Evolutionary conservation across 352 stramenopile species (phyloP).

Genomic region (Pythium graminicola): DNA sequence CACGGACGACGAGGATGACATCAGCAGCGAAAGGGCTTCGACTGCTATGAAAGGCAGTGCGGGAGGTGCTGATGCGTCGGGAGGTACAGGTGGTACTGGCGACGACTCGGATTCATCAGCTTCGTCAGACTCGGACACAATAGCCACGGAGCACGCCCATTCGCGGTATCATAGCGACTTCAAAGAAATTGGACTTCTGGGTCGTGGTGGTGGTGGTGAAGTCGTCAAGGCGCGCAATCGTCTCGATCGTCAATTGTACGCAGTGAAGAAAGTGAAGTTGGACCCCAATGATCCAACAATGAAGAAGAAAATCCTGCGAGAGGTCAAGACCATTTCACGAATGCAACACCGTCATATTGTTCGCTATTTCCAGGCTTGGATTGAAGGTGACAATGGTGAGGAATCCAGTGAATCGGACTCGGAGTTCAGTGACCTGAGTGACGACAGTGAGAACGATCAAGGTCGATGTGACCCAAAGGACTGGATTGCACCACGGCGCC

Average conservation of each 20-base stretch:
- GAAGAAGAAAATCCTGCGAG: conserved; percentile 94
- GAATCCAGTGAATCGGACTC: conserved; percentile 19
- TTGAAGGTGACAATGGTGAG: conserved; percentile 61
- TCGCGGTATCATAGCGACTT: conserved; percentile 83
- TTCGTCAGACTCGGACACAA: conserved; percentile 39
- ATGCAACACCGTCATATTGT: conserved; percentile 97
- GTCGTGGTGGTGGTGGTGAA: conserved; percentile 73
- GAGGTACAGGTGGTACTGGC: conserved; percentile 8
- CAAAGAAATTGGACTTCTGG: conserved; percentile 78
- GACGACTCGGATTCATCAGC: conserved; percentile 36
- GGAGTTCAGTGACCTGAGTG: conserved; percentile 31
- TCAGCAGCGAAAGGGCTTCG: conserved; percentile 1
- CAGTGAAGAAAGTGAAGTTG: conserved; percentile 84
- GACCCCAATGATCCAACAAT: conserved; percentile 82
- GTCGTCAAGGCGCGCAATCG: conserved; percentile 82
- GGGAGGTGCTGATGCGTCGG: conserved; percentile 5
- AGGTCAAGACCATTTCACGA: conserved; percentile 95
- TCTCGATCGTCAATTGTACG: conserved; percentile 76
- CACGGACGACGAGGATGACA: conserved; percentile 15
- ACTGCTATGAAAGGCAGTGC: not conserved
- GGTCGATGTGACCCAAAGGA: conserved; percentile 31
- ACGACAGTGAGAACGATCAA: conserved; percentile 17
- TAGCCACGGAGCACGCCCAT: conserved; percentile 41
- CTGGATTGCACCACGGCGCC: conserved; percentile 7
- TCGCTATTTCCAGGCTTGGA: conserved; percentile 90